Evolutionary conservation across 345 rosid genomes (phyloP).

Genomic region (Firmiana major): DNA sequence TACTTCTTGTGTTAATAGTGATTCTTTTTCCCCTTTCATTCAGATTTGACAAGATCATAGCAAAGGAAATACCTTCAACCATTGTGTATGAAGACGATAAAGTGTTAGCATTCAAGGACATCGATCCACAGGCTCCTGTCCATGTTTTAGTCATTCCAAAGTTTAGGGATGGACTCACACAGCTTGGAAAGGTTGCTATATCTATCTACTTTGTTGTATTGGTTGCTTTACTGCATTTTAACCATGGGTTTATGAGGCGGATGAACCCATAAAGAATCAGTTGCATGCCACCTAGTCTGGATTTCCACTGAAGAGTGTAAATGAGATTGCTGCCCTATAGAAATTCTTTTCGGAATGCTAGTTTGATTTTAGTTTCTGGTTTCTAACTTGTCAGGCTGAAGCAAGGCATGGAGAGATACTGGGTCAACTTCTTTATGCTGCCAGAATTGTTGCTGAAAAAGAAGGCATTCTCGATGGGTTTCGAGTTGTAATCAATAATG

Average conservation of each 20-base stretch:
- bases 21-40: background rate
- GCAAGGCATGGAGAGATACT: conserved; percentile 64
- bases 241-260: background rate
- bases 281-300: background rate
- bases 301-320: background rate
- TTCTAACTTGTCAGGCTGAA: conserved; percentile 56
- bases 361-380: background rate
- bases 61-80: conserved; percentile 77
- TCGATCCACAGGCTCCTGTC: conserved; percentile 82
- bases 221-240: background rate
- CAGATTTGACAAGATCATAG: conserved; percentile 90
- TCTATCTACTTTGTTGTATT: background rate
- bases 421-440: conserved; percentile 68
- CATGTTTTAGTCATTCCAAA: conserved; percentile 89
- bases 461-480: conserved; percentile 88
- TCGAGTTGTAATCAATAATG: conserved; percentile 91
- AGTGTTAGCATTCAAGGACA: conserved; percentile 85
- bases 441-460: conserved; percentile 85
- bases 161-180: conserved; percentile 73
- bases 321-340: background rate
- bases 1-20: background rate
- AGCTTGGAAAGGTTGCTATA: conserved; percentile 57
- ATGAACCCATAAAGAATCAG: background rate
- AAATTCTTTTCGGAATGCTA: background rate
- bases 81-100: conserved; percentile 89